Evolutionary conservation across 495 filamentous ascomycete species (phyloP).

Genomic region (Hypoxylon trugodes): DNA sequence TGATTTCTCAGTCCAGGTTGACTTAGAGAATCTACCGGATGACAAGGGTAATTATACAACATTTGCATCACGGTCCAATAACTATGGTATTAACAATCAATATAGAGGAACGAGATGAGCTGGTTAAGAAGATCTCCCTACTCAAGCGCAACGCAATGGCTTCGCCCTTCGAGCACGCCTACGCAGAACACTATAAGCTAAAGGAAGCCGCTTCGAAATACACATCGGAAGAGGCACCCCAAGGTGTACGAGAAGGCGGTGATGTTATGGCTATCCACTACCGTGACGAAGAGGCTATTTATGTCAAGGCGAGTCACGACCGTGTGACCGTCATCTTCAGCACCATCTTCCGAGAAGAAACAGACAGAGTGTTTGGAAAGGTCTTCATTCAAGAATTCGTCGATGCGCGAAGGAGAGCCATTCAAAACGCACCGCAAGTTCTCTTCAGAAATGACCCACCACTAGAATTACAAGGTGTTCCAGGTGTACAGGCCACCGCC

Average conservation of each 20-base stretch:
- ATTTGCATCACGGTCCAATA: not conserved
- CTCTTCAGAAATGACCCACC: constrained; percentile 95
- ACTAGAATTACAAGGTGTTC: constrained; percentile 85
- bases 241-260: constrained; percentile 85
- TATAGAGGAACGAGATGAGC: constrained; percentile 78
- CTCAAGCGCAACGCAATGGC: constrained; percentile 98
- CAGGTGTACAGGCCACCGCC: constrained; percentile 77
- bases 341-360: constrained; percentile 97
- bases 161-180: constrained; percentile 94
- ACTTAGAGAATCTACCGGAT: constrained; percentile 84
- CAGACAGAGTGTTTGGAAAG: constrained; percentile 95
- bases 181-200: constrained; percentile 87
- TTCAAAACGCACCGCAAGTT: constrained; percentile 99
- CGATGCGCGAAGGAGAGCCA: constrained; percentile 89
- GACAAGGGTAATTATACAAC: constrained; percentile 63
- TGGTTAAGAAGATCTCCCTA: constrained; percentile 84
- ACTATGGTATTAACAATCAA: constrained; percentile 24
- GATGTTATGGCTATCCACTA: constrained; percentile 97
- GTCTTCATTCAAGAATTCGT: constrained; percentile 96
- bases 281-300: constrained; percentile 98
- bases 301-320: constrained; percentile 96
- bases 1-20: constrained; percentile 90
- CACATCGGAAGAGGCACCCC: constrained; percentile 88
- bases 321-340: constrained; percentile 99
- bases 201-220: constrained; percentile 89